Base-by-base conservation (phyloP, 495 filamentous ascomycete genomes). In the Astrothelium macrocarpum region DNA sequence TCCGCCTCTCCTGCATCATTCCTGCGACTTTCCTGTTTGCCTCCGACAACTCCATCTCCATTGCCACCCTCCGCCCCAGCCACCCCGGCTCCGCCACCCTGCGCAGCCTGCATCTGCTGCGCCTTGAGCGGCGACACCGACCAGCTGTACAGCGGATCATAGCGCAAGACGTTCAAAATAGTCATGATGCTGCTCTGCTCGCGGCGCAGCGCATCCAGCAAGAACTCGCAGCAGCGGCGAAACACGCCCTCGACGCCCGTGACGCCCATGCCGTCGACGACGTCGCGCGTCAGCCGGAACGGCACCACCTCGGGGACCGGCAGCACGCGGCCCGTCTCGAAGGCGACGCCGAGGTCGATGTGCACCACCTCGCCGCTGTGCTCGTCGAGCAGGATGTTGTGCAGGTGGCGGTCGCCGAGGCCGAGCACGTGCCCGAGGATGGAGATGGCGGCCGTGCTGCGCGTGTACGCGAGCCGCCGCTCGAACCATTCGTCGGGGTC, bases 151-250 rank as follows among this genome's bases (percentile, higher is more conserved):
- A 99, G 80, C 1, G 94, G 95, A 79, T 98, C 94, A 71, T 96
- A 96, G 23, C 95, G 88, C 60, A 98, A 80, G 31, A 97, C 94
- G 69, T 97, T 93, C 0, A 98, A 82, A 53, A 98, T 92, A 2
- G 93, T 96, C 90, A 94, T 96, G 73, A 98, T 97, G 67, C 86
- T 90, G 67, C 95, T 95, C 0, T 86, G 87, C 74, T 98, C 94
- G 70, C 95, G 87, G 12, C 95, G 86, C 32, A 98, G 79, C 18
- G 95, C 90, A 66, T 96, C 91, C 4, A 98, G 82, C 0, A 92
- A 97, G 70, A 97, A 97, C 73, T 98, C 95, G 74, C 95, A 98
- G 74, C 95, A 98, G 26, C 94, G 82, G 12, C 93, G 85, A 78
- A 97, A 98, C 1, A 97, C 90, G 9, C 94, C 94, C 76, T 98